Evolutionary conservation across 225 moss, liverwort and hornwort species (phyloP).

Genomic region (Bryum argenteum): DNA sequence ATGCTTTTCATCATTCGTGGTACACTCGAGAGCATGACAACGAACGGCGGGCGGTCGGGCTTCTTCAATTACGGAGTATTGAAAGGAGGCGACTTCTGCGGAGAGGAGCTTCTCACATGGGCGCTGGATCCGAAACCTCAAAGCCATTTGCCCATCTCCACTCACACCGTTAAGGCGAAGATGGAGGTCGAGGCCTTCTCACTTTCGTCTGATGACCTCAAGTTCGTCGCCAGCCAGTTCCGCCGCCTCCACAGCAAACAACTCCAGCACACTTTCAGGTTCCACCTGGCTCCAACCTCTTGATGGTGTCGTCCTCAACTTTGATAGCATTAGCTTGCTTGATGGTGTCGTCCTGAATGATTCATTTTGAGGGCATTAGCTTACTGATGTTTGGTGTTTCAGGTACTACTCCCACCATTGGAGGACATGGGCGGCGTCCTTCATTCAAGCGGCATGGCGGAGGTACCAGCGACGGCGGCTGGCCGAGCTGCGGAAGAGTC

Average conservation of each 20-base stretch:
- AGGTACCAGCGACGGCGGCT: conserved; percentile 58
- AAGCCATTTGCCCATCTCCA: conserved; percentile 79
- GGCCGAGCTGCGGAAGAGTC: conserved; percentile 51
- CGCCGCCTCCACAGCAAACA: conserved; percentile 92
- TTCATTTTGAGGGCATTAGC: too few relatives aligned
- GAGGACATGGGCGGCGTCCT: conserved; percentile 82
- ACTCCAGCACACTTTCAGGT: conserved; percentile 88
- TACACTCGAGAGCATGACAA: conserved; percentile 70
- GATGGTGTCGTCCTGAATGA: not conserved
- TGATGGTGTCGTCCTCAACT: not conserved
- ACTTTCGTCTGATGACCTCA: conserved; percentile 74
- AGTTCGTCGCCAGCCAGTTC: conserved; percentile 96
- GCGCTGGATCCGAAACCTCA: conserved; percentile 85
- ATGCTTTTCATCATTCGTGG: conserved; percentile 90
- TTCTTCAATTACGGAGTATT: conserved; percentile 71
- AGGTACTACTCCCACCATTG: conserved; percentile 84
- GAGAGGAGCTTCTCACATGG: conserved; percentile 89
- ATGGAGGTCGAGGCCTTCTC: conserved; percentile 88
- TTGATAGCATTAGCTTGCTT: too few relatives aligned
- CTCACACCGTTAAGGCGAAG: conserved; percentile 70
- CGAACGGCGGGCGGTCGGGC: conserved; percentile 73
- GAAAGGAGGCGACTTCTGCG: conserved; percentile 75
- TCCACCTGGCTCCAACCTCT: not conserved
- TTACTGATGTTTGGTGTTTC: not conserved
- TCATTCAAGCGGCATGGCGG: conserved; percentile 79